A percentile compares a stretch with the other conserved stretches of the same genome.
Conservation (phyloP, 805 yeast species). For the Metschnikowia cerradonensis region DNA sequence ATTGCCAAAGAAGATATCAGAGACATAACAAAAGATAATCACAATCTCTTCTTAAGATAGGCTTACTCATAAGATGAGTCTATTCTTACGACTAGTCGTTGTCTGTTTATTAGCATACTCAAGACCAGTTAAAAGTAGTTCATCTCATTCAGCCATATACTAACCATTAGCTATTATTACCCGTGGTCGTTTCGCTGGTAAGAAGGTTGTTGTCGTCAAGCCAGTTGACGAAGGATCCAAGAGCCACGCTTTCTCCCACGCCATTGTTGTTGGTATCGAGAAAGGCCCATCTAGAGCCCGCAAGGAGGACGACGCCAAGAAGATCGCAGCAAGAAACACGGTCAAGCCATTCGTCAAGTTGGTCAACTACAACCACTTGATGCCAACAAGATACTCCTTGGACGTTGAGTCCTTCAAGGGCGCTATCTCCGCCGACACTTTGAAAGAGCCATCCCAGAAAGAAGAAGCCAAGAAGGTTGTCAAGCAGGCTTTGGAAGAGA, state of each 20-base stretch:
- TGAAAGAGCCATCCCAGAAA: conserved; percentile 96
- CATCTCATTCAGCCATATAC: conserved; percentile 6
- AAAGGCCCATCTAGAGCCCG: conserved; percentile 96
- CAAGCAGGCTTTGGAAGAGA: conserved; percentile 98
- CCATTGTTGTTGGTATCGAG: conserved; percentile 99
- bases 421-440: conserved; percentile 87
- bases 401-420: conserved; percentile 95
- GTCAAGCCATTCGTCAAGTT: conserved; percentile 99
- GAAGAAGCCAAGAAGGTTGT: conserved; percentile 98
- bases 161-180: conserved; percentile 81
- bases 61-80: no score
- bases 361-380: conserved; percentile 98
- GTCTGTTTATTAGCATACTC: no score
- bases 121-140: not conserved
- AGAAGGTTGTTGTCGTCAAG: conserved; percentile 98
- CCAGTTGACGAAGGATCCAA: conserved; percentile 99
- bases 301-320: conserved; percentile 93
- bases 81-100: no score
- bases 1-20: no score
- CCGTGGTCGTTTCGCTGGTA: conserved; percentile 99
- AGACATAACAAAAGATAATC: no score
- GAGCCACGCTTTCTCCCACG: conserved; percentile 98
- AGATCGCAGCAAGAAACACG: conserved; percentile 94
- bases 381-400: conserved; percentile 99
- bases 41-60: no score